Conservation (phyloP, 2,329 filamentous ascomycete species). For the Diaporthe ampelina region DNA sequence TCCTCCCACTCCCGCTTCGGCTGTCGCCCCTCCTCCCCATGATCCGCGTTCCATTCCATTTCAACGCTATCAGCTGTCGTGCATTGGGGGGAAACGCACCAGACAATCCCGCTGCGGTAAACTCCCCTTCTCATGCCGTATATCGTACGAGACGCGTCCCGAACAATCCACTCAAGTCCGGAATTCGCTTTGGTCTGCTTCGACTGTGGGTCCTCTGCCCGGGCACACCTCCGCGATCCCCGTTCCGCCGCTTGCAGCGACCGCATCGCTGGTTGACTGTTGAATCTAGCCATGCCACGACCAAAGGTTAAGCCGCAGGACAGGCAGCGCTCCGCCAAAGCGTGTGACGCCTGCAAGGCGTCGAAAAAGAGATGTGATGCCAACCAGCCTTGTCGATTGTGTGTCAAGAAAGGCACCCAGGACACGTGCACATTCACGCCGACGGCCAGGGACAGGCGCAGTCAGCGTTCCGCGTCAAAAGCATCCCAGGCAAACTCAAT, state of each 20-base stretch:
- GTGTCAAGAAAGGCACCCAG: conserved; percentile 36
- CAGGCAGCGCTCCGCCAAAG: conserved; percentile 38
- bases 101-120: conserved; percentile 1
- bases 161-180: background rate
- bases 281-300: conserved; percentile 32
- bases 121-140: background rate
- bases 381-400: conserved; percentile 34
- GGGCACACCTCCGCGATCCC: conserved; percentile 14
- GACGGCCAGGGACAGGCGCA: conserved; percentile 31
- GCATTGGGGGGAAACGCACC: background rate
- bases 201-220: conserved; percentile 12
- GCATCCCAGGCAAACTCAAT: conserved; percentile 17
- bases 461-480: background rate
- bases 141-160: background rate
- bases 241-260: conserved; percentile 13
- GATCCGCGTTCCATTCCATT: background rate
- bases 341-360: conserved; percentile 37
- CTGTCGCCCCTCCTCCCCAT: background rate
- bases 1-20: conserved; percentile 6
- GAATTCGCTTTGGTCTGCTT: background rate
- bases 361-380: conserved; percentile 39
- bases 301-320: conserved; percentile 38
- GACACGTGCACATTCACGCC: conserved; percentile 32
- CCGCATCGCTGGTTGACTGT: background rate
- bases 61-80: background rate